Percentiles rank a stretch among this genome's conserved stretches.
These are phyloP conservation scores for Chaetoscypha palmicola DNA, from an alignment of 2,329 filamentous ascomycete species.

Conservation along the genomic window DNA sequence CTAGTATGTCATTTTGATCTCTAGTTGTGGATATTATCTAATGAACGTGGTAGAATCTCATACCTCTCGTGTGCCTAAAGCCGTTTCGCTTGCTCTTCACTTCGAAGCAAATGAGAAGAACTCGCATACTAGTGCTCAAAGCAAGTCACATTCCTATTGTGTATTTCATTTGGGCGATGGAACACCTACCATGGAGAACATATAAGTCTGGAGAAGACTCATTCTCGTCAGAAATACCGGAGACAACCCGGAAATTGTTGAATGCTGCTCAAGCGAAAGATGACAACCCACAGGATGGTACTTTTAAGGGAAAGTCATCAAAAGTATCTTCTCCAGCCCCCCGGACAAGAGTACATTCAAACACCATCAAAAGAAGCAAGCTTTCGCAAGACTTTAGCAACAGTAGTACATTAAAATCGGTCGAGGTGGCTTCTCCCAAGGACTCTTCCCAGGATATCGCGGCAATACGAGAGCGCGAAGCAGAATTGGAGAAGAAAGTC, in stretches of 20 bases:
- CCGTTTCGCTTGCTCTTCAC: constrained; percentile 64
- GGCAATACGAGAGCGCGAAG: constrained; percentile 10
- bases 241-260: constrained; percentile 4
- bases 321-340: not conserved
- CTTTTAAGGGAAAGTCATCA: not conserved
- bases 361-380: not conserved
- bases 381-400: not conserved
- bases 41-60: constrained; percentile 49
- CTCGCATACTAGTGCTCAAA: constrained; percentile 55
- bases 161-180: constrained; percentile 50
- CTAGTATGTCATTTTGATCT: constrained; percentile 34
- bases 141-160: constrained; percentile 62
- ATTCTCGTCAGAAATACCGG: constrained; percentile 19
- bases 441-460: constrained; percentile 14
- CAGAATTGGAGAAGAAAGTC: constrained; percentile 42
- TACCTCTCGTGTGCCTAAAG: constrained; percentile 64
- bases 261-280: constrained; percentile 9
- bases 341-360: constrained; percentile 1
- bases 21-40: constrained; percentile 15
- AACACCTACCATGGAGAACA: constrained; percentile 34
- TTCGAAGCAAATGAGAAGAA: constrained; percentile 55
- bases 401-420: not conserved
- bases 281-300: not conserved
- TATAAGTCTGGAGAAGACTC: constrained; percentile 12
- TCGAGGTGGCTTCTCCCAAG: not conserved